Conservation (phyloP, 306 rosid genomes). For the Vigna trinervia region DNA sequence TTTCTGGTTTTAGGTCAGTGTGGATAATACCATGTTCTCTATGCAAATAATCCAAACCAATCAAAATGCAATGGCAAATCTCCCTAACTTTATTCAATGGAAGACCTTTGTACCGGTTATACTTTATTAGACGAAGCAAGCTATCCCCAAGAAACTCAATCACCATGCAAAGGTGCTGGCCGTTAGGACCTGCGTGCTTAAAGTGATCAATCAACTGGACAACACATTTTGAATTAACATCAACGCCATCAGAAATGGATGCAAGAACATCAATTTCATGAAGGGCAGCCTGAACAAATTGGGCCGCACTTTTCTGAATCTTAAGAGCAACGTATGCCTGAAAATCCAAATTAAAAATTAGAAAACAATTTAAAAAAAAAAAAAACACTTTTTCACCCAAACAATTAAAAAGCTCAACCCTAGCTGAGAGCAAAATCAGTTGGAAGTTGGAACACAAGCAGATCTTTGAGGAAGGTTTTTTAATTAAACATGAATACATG, state of each 20-base stretch:
- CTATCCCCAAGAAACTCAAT: conserved; percentile 96
- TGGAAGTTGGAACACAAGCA: conserved; percentile 28
- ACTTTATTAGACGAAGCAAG: conserved; percentile 79
- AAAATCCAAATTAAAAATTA: conserved; percentile 31
- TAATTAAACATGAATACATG: conserved; percentile 16
- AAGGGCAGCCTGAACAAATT: conserved; percentile 91
- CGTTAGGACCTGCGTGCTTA: conserved; percentile 95
- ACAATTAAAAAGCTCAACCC: not conserved
- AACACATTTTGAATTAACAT: conserved; percentile 68
- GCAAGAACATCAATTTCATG: conserved; percentile 91
- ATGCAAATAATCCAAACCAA: conserved; percentile 90
- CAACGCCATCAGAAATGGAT: conserved; percentile 64
- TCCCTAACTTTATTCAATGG: conserved; percentile 77
- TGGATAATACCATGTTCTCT: conserved; percentile 89
- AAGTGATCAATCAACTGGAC: conserved; percentile 84
- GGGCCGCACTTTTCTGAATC: conserved; percentile 97
- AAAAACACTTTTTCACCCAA: not conserved
- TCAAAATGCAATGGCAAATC: conserved; percentile 80
- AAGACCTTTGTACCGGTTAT: conserved; percentile 75
- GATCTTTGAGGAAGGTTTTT: not conserved
- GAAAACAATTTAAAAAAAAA: not conserved
- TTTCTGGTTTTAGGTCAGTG: conserved; percentile 93
- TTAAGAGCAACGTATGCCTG: conserved; percentile 92
- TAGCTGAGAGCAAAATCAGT: conserved; percentile 6
- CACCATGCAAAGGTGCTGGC: conserved; percentile 97